Base-by-base conservation (phyloP, 768 basidiomycete species). In the Mycena metata region DNA sequence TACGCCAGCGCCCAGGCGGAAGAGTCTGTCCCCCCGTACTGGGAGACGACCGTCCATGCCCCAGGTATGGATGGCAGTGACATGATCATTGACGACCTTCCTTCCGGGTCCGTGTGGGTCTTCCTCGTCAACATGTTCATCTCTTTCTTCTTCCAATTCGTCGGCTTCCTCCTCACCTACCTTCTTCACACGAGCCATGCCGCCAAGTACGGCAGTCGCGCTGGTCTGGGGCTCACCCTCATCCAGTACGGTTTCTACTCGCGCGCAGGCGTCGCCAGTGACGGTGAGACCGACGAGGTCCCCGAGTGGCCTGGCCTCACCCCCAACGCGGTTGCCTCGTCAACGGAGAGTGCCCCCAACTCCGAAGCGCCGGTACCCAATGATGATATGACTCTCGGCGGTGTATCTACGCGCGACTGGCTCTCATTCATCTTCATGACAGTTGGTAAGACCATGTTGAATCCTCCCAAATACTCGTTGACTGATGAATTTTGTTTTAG, bases 71-170 rank as follows among this genome's bases (percentile, higher is more conserved):
- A 87, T 54, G 78, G 78, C 54, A 80, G 79, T 12, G 81, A 84
- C 75, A 91, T 98, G 84, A 88, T 98, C 77, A 91, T 99, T 71
- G 96, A 97, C 67, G 92, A 96, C 65, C 89, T 99, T 46, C 95
- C 96, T 0, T 88, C 94, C 0, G 96, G 96, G 57, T 90, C 92
- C 5, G 76, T 89, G 73, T 79, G 88, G 79, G 78, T 90, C n/a
- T 96, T 96, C 80, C 74, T 89, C 69, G 83, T 89, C 81, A 95
- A 94, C 79, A 77, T 92, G 62, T 87, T 96, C 82, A 90, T 95
- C 64, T 96, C 95, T 9, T 93, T 93, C 82, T 95, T 96, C 82
- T 99, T 99, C 91, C 96, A 98, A 81, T 96, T 98, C 78, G 87
- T 97, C 74, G 96, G 95, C 58, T 96, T 94, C 85, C 79, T 93